These are phyloP conservation scores for Pichia inconspicua DNA, from an alignment of 1,139 yeast genomes.

Conservation along the genomic window DNA sequence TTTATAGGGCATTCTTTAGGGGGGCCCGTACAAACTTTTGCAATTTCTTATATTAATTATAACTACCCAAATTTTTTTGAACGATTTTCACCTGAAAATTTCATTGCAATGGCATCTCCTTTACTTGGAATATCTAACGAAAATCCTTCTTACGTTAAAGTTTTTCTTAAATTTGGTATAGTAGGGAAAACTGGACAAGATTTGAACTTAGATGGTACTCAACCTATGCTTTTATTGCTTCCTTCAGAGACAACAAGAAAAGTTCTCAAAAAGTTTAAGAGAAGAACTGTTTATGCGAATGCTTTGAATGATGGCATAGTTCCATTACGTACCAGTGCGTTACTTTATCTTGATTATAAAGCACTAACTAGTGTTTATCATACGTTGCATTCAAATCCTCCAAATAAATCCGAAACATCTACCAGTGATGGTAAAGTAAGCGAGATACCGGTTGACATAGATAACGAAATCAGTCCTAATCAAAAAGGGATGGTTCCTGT, in stretches of 20 bases:
- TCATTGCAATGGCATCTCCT: slow-evolving; percentile 82
- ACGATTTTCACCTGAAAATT: slow-evolving; percentile 65
- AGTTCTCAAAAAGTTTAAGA: slow-evolving; percentile 51
- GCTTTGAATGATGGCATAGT: slow-evolving; percentile 84
- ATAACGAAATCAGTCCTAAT: background rate
- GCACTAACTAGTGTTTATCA: slow-evolving; percentile 44
- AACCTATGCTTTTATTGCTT: slow-evolving; percentile 63
- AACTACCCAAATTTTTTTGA: slow-evolving; percentile 64
- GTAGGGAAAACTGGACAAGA: slow-evolving; percentile 95
- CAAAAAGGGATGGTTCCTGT: background rate
- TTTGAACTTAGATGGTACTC: slow-evolving; percentile 53
- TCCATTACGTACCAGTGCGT: slow-evolving; percentile 79
- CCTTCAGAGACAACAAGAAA: slow-evolving; percentile 79
- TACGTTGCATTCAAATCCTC: slow-evolving; percentile 26
- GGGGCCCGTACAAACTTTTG: slow-evolving; percentile 84
- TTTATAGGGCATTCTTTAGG: slow-evolving; percentile 92
- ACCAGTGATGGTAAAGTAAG: slow-evolving; percentile 13
- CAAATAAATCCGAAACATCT: slow-evolving; percentile 18
- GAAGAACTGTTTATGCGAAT: slow-evolving; percentile 74
- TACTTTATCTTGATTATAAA: slow-evolving; percentile 70
- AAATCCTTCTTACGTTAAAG: slow-evolving; percentile 78
- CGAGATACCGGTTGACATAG: slow-evolving; percentile 23
- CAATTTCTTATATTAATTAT: slow-evolving; percentile 70
- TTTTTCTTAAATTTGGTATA: slow-evolving; percentile 79
- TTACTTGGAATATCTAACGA: slow-evolving; percentile 78